Percentiles rank a stretch among this genome's conserved stretches.
Evolutionary conservation across 2,329 filamentous ascomycete species (phyloP).

Genomic region (Tolypocladium inflatum): DNA sequence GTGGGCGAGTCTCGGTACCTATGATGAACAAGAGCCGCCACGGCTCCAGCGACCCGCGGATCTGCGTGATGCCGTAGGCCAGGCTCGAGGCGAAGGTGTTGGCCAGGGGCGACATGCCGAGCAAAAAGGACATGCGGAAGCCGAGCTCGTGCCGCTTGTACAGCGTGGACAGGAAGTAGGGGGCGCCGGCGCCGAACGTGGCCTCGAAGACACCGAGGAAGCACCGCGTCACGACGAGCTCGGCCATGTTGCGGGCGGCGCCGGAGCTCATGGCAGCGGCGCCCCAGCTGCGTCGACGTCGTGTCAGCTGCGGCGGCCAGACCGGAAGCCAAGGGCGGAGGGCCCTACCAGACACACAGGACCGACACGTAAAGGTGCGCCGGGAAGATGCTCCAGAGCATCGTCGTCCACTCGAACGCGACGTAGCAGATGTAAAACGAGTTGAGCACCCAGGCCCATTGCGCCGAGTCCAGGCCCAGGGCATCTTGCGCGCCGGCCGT

Average conservation of each 20-base stretch:
- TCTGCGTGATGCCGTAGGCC: constrained; percentile 22
- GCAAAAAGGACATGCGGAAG: constrained; percentile 15
- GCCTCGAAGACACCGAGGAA: constrained; percentile 20
- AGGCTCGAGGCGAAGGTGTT: constrained; percentile 22
- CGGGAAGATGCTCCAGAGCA: constrained; percentile 15
- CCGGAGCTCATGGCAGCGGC: constrained; percentile 11
- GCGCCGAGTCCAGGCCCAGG: constrained; percentile 8
- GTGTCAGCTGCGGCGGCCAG: too few relatives aligned
- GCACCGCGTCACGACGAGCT: constrained; percentile 11
- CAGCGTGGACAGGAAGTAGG: constrained; percentile 22
- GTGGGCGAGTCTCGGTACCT: background rate
- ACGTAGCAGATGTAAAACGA: constrained; percentile 16
- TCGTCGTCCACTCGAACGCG: constrained; percentile 11
- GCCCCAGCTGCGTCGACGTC: background rate
- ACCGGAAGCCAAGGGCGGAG: constrained; percentile 13
- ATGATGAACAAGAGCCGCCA: constrained; percentile 22
- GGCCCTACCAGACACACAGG: constrained; percentile 10
- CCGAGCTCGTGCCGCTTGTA: constrained; percentile 22
- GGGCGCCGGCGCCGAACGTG: constrained; percentile 13
- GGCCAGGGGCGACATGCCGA: constrained; percentile 19
- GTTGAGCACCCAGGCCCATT: constrained; percentile 15
- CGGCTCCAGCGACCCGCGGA: constrained; percentile 12
- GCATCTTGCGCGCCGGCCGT: constrained; percentile 12
- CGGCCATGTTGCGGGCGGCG: constrained; percentile 9
- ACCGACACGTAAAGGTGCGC: constrained; percentile 11